A percentile compares a stretch with the other conserved stretches of the same genome.
phyloP scores from a whole-genome alignment of 2,329 filamentous ascomycete genomes.

The Trichocomaceae sp. region DNA sequence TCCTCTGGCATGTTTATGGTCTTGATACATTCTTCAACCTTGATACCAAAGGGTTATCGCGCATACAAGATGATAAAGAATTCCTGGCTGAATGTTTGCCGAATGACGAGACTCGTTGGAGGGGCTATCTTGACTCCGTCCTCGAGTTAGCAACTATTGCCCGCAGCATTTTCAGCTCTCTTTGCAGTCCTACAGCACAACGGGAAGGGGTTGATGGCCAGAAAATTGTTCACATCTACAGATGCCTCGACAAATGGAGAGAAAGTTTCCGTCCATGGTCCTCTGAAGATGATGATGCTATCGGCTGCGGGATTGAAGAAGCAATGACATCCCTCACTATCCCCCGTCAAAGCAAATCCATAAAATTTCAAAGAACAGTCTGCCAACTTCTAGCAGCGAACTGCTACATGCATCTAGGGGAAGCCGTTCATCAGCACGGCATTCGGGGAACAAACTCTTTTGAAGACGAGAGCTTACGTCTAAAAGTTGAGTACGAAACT shows the following conservation, averaged over 20 bases:
- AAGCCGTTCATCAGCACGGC: background rate
- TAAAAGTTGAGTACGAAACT: background rate
- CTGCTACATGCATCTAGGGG: background rate
- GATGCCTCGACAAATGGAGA: background rate
- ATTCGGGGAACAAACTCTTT: background rate
- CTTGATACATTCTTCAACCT: background rate
- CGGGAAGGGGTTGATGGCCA: background rate
- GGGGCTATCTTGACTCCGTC: slow-evolving; percentile 9
- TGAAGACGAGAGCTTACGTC: background rate
- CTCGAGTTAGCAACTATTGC: background rate
- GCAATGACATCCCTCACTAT: background rate
- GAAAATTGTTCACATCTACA: background rate
- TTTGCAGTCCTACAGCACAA: background rate
- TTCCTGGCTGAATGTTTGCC: background rate
- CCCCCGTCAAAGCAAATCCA: background rate
- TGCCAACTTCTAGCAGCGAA: background rate
- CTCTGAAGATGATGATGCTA: background rate
- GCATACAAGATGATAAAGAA: background rate
- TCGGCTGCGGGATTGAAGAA: background rate
- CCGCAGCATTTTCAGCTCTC: background rate
- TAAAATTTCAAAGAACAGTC: background rate
- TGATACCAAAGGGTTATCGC: background rate
- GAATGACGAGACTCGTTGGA: slow-evolving; percentile 4
- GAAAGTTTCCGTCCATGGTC: background rate
- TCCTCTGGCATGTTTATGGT: background rate